Evolutionary conservation across 1,139 yeast species (phyloP).

Genomic region (Meyerozyma smithsonii): DNA sequence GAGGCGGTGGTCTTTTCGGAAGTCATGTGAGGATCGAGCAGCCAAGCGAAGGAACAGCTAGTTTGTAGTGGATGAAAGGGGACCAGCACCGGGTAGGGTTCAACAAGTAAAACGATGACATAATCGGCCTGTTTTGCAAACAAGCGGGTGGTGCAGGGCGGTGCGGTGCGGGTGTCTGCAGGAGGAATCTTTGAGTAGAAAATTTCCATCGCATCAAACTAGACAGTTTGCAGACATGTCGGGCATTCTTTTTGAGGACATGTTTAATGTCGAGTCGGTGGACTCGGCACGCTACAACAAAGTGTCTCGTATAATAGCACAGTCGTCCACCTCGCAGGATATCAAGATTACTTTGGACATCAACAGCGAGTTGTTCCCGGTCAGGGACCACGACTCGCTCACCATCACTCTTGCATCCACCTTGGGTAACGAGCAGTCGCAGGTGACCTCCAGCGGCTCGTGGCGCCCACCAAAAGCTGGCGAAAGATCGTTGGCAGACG

Average conservation of each 20-base stretch:
- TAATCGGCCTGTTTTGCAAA: no score
- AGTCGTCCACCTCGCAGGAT: conserved; percentile 78
- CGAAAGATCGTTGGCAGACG: conserved; percentile 87
- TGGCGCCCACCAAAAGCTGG: conserved; percentile 92
- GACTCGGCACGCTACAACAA: conserved; percentile 91
- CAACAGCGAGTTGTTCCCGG: conserved; percentile 90
- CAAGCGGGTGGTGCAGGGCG: background rate
- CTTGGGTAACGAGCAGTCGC: conserved; percentile 55
- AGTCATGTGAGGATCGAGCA: no score
- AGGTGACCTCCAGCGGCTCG: conserved; percentile 58
- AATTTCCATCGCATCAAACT: background rate
- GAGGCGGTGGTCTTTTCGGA: no score
- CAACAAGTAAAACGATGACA: no score
- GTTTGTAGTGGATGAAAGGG: background rate
- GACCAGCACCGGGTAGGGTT: no score
- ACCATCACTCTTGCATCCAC: conserved; percentile 87
- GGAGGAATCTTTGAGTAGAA: background rate
- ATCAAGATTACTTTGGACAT: conserved; percentile 85
- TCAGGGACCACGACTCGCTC: conserved; percentile 68
- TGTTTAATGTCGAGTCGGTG: conserved; percentile 79
- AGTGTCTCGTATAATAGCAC: conserved; percentile 85
- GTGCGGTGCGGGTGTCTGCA: background rate
- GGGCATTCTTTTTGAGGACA: conserved; percentile 86
- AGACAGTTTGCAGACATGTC: conserved; percentile 46
- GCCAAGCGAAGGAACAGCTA: background rate